Base-by-base conservation (phyloP, 2,329 filamentous ascomycete species). In the Calonectria hongkongensis region DNA sequence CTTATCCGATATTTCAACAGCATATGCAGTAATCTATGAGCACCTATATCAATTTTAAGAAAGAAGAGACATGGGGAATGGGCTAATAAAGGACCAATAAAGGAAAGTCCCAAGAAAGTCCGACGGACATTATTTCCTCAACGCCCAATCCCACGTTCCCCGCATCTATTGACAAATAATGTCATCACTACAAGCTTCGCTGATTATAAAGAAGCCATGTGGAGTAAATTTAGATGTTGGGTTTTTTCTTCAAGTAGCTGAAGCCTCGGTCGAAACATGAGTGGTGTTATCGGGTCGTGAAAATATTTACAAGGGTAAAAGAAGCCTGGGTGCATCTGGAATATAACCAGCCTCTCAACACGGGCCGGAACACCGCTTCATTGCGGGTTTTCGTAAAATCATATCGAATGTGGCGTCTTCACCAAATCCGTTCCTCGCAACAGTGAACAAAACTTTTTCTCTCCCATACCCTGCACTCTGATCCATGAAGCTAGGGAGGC, bases 401-500 rank as follows among this genome's bases (percentile, higher is more conserved):
- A 6, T 21, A n/a, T 27, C 13, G 6, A 48, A 21, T 4, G 36
- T 68, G 51, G 10, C 18, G 10, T 36, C 50, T 15, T 18, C n/a
- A 27, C 30, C 50, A 12, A 15, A 8, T n/a, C 36, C 54, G 4
- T 41, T 43, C 43, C 30, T 18, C 39, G 10, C 5, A 51, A 68
- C 15, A 28, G 54, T 25, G 39, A 62, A 16, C 30, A 41, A 15
- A 63, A 43, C n/a, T 9, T 63, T 16, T 63, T 62, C 30, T 71
- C 69, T 1, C 64, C 64, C 10, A 71, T 71, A 18, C 56, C 51
- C 12, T 68, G 69, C 18, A 72, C 70, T 10, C 16, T 72, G 48
- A 65, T 67, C 9, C 50, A 67, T 10, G 65, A 50, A 25, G 25
- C 18, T 18, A 58, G 36, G 12, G 48, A 56, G 4, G 70, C 70